Percentiles rank a stretch among this genome's conserved stretches.
These are phyloP conservation scores for Hypoxylon lienhwacheense DNA, from an alignment of 495 filamentous ascomycete species.

Conservation along the genomic window DNA sequence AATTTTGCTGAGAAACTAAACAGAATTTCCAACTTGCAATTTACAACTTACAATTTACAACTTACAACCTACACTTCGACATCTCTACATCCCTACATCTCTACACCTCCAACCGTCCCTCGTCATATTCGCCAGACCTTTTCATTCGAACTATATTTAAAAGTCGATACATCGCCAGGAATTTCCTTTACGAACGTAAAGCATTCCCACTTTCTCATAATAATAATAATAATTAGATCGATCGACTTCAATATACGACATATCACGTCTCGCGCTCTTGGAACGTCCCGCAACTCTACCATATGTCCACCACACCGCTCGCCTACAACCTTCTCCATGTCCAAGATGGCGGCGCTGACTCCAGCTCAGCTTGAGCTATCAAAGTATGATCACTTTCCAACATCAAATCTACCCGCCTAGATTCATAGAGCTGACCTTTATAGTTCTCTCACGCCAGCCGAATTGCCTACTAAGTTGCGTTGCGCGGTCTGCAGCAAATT, in stretches of 20 bases:
- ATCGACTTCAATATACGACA: slow-evolving; percentile 5
- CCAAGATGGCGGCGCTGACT: slow-evolving; percentile 41
- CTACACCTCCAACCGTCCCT: too few species aligned
- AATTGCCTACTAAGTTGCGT: slow-evolving; percentile 90
- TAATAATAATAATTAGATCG: too few species aligned
- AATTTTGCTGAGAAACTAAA: slow-evolving; percentile 23
- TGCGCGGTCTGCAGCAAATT: slow-evolving; percentile 92
- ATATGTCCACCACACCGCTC: slow-evolving; percentile 10
- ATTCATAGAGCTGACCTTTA: slow-evolving; percentile 9
- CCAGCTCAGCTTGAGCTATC: slow-evolving; percentile 48
- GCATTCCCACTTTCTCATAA: too few species aligned
- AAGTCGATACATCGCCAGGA: too few species aligned
- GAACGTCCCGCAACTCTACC: slow-evolving; percentile 2
- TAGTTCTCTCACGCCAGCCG: slow-evolving; percentile 78
- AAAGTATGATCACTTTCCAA: slow-evolving; percentile 35
- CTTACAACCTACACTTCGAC: too few species aligned
- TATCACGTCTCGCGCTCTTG: neutral
- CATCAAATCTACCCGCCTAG: neutral
- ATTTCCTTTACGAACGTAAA: too few species aligned
- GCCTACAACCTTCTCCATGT: slow-evolving; percentile 3
- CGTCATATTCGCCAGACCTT: too few species aligned
- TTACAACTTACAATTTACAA: neutral
- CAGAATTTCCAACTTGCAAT: neutral
- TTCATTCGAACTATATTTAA: too few species aligned
- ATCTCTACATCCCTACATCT: too few species aligned